Base-by-base conservation (phyloP, 805 yeast species). In the Brettanomyces sp. region DNA sequence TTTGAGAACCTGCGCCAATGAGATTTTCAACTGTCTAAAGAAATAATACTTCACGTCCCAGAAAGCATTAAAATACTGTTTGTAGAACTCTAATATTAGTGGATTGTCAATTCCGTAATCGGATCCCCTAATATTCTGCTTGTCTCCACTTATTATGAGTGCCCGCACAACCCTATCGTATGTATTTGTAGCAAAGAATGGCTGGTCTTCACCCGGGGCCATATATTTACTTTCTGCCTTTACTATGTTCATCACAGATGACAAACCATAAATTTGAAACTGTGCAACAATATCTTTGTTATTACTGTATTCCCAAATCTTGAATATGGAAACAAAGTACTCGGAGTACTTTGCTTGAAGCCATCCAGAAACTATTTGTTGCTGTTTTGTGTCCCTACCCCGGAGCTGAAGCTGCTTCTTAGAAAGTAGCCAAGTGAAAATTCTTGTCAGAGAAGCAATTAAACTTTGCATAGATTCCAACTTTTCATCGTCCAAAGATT, bases 11-110 rank as follows among this genome's bases (percentile, higher is more conserved):
- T 60, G 64, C 13, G 52, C 49, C 1, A 63, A 41, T 2, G 56
- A 47, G 4, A 59, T 57, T 35, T 48, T 53, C 22, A 79, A 59
- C 52, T 74, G 80, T 36, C 71, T 66, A 57, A 82, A 79, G 52
- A 86, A 82, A 57, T 81, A 85, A 58, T 70, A 87, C 54, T 89
- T 86, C 47, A 91, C 64, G 60, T 91, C 99, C 69, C 85, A 85
- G 60, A 74, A 77, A 53, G 71, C 70, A 30, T 57, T 56, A 56
- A 81, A 81, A 49, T 75, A 79, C 25, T 66, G 67, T 22, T 72
- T 78, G 28, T 70, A 55, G 56, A 85, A 85, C 57, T 83, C 87
- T 38, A 60, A 40, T 3, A 61, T 30, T 43, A 64, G 44, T 22
- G 55, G 62, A 41, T 63, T 63, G 42, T 73, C 72, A 33, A 70